Evolutionary conservation across 169 alveolate species (phyloP).

Genomic region (Besnoitia besnoiti): DNA sequence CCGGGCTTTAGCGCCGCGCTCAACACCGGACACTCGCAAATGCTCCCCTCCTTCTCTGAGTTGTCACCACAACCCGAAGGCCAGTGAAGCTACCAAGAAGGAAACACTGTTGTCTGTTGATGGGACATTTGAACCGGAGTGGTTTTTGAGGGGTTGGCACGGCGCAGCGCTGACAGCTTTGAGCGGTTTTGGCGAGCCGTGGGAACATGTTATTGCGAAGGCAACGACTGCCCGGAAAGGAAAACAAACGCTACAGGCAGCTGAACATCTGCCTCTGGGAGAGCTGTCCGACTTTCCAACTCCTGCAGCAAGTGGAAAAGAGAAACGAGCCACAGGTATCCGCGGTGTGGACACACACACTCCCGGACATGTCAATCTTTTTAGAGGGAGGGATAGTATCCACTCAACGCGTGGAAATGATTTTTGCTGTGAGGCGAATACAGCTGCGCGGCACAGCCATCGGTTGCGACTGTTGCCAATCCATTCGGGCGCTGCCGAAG

Average conservation of each 20-base stretch:
- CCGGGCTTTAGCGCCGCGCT: slow-evolving; percentile 1
- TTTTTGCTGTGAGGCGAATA: neutral
- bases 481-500: too few relatives aligned
- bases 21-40: neutral
- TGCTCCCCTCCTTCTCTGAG: neutral
- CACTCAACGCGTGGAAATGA: neutral
- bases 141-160: neutral
- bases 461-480: too few relatives aligned
- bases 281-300: neutral
- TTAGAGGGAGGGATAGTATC: neutral
- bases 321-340: too few relatives aligned
- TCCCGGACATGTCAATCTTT: neutral
- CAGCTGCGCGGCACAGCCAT: too few relatives aligned
- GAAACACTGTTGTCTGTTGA: neutral
- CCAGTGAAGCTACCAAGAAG: neutral
- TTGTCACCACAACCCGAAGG: neutral
- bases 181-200: slow-evolving; percentile 4
- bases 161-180: slow-evolving; percentile 18
- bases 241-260: neutral
- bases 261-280: neutral
- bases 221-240: neutral
- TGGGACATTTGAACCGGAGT: neutral
- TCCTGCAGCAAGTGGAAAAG: too few relatives aligned
- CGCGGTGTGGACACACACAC: too few relatives aligned
- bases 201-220: neutral